These are phyloP conservation scores for Phaeosphaeriaceae sp. DNA, from an alignment of 2,329 filamentous ascomycete species.

Conservation along the genomic window DNA sequence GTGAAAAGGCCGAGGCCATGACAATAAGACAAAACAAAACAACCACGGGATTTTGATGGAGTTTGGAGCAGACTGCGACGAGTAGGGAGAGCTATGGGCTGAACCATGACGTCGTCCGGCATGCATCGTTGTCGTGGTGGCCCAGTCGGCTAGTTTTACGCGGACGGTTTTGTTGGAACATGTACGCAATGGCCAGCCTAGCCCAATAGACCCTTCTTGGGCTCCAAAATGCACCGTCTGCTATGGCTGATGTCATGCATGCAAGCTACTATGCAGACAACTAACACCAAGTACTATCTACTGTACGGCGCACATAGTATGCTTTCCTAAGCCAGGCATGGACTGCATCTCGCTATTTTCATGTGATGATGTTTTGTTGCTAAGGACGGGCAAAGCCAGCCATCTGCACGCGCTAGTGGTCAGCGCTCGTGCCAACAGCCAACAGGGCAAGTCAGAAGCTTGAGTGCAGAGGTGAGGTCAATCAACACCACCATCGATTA, in stretches of 20 bases:
- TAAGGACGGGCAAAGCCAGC: neutral
- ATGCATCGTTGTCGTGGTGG: neutral
- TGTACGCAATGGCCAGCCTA: neutral
- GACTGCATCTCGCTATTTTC: too few species aligned
- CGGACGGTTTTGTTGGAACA: neutral
- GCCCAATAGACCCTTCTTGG: neutral
- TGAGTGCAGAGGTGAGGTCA: neutral
- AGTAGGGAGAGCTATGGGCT: neutral
- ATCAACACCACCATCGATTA: conserved; percentile 9
- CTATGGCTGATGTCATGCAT: conserved; percentile 3
- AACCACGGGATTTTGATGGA: neutral
- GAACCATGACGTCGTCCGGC: conserved; percentile 1
- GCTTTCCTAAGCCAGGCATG: too few species aligned
- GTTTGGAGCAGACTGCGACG: neutral
- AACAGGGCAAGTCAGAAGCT: neutral
- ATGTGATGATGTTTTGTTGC: too few species aligned
- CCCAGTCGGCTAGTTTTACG: too few species aligned
- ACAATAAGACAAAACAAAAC: neutral
- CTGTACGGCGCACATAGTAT: too few species aligned
- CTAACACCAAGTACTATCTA: too few species aligned
- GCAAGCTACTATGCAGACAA: neutral
- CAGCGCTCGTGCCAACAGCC: neutral
- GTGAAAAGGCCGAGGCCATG: neutral
- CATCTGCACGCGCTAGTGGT: neutral
- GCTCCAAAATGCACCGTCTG: neutral